phyloP scores from a whole-genome alignment of 1,139 yeast genomes.

The Oligophagozyma castellii region DNA sequence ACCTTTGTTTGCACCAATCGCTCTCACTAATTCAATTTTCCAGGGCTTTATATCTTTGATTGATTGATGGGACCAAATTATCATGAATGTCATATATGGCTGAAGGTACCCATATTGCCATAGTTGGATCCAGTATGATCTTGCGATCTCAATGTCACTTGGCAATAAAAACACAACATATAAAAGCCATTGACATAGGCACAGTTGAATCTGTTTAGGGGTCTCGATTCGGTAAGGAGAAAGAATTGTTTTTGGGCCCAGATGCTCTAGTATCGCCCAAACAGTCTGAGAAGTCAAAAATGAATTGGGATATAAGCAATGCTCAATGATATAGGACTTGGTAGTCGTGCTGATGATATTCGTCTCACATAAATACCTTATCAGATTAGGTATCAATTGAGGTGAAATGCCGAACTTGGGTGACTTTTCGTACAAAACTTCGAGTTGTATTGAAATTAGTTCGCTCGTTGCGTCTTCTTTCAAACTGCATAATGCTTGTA shows the following conservation, averaged over 20 bases:
- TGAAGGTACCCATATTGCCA: conserved; percentile 34
- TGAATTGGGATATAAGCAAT: conserved; percentile 24
- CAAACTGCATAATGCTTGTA: too few species aligned
- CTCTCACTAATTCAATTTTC: conserved; percentile 12
- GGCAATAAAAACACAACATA: conserved; percentile 20
- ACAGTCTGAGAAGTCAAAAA: conserved; percentile 19
- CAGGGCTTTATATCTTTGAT: conserved; percentile 25
- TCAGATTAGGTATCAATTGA: conserved; percentile 7
- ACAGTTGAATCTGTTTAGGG: conserved; percentile 19
- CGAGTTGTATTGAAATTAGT: conserved; percentile 6
- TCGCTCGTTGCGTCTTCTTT: too few species aligned
- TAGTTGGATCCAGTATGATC: conserved; percentile 29
- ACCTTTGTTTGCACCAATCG: conserved; percentile 12
- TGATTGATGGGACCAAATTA: conserved; percentile 27
- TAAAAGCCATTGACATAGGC: conserved; percentile 30
- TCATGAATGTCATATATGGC: conserved; percentile 30
- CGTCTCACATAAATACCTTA: conserved; percentile 12
- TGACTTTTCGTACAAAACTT: conserved; percentile 8
- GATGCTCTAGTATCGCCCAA: conserved; percentile 18
- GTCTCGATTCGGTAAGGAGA: conserved; percentile 9
- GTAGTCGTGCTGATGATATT: conserved; percentile 9
- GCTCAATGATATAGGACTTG: conserved; percentile 18
- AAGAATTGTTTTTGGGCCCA: conserved; percentile 20
- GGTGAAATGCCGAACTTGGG: conserved; percentile 13
- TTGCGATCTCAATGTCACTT: conserved; percentile 17